Base-by-base conservation (phyloP, 768 basidiomycete genomes). In the Leccinum variicolor region DNA sequence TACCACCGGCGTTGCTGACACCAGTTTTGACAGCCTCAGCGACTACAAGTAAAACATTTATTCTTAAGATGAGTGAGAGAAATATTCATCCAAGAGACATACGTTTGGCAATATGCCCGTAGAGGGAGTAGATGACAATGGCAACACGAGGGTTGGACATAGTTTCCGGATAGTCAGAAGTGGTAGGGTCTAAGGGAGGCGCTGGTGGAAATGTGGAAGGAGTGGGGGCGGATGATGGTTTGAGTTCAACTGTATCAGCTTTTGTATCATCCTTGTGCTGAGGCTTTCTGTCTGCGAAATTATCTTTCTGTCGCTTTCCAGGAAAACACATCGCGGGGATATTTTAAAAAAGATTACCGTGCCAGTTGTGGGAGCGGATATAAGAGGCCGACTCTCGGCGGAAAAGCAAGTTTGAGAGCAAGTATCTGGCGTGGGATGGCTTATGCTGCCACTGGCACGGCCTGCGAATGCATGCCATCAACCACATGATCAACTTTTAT, bases 101-200 rank as follows among this genome's bases (percentile, higher is more conserved):
- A 83, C 81, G 57, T 62, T 74, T 75, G 61, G 73, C 70, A 36
- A 83, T 73, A 60, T 81, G 80, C 39, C 81, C 81, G 59, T 81
- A 81, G 60, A 81, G 66, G 51, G 81, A 69, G 68, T 82, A 81
- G 69, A 82, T 74, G 36, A 79, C 60, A 61, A 79, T 80, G 36
- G 79, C 79, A 36, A 81, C 65, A 46, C 69, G 73, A 17, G 79
- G 78, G 17, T 61, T 43, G 11, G 73, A 59, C 62, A 60, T 64
- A 31, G 17, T 31, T 31, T 52, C 23, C 9, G 52, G 10, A 17
- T 46, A 23, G 17, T 50, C n/a, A 33, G 58, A 13, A 15, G 51
- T 2, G 19, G 54, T 53, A 26, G 36, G 54, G 11, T 54, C 50
- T 23, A 36, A 53, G 13, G 58, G 10, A 23, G 39, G 33, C 15